phyloP scores from a whole-genome alignment of 768 basidiomycete species.

The Suillus americanus region DNA sequence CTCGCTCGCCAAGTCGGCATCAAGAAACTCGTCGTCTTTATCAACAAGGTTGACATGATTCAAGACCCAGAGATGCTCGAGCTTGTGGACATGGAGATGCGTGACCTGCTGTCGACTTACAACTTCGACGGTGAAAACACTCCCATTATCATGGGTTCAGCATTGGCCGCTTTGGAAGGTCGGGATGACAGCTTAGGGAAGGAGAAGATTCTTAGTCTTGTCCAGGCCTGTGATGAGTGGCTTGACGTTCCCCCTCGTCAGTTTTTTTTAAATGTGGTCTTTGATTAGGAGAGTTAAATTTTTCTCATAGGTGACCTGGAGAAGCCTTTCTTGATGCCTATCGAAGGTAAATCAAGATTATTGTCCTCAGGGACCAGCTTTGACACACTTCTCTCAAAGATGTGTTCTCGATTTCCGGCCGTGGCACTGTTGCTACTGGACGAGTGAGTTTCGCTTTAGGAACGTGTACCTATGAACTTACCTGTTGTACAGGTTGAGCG shows the following conservation, averaged over 20 bases:
- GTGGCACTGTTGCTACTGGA: constrained; percentile 97
- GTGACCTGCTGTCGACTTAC: constrained; percentile 88
- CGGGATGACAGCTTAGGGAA: constrained; percentile 77
- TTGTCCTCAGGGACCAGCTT: not conserved
- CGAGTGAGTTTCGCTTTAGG: constrained; percentile 50
- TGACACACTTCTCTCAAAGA: constrained; percentile 40
- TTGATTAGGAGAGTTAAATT: constrained; percentile 5
- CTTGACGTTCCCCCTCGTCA: constrained; percentile 88
- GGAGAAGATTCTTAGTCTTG: constrained; percentile 77
- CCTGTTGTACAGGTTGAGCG: constrained; percentile 70
- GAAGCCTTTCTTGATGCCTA: constrained; percentile 94
- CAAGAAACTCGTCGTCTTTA: constrained; percentile 96
- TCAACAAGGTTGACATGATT: constrained; percentile 98
- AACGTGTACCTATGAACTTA: not conserved
- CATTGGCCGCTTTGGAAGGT: constrained; percentile 91
- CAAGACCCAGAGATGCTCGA: constrained; percentile 98
- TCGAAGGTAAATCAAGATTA: constrained; percentile 60
- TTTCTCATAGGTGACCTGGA: constrained; percentile 79
- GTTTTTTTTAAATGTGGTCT: constrained; percentile 28
- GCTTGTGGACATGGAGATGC: constrained; percentile 99
- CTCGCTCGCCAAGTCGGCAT: constrained; percentile 98
- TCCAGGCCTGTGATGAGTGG: constrained; percentile 90
- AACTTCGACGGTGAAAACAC: constrained; percentile 97
- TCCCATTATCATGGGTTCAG: constrained; percentile 98
- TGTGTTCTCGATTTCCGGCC: constrained; percentile 96